A percentile compares a stretch with the other conserved stretches of the same genome.
These are phyloP conservation scores for Cytidiella melzeri DNA, from an alignment of 768 basidiomycete genomes.

Conservation along the genomic window DNA sequence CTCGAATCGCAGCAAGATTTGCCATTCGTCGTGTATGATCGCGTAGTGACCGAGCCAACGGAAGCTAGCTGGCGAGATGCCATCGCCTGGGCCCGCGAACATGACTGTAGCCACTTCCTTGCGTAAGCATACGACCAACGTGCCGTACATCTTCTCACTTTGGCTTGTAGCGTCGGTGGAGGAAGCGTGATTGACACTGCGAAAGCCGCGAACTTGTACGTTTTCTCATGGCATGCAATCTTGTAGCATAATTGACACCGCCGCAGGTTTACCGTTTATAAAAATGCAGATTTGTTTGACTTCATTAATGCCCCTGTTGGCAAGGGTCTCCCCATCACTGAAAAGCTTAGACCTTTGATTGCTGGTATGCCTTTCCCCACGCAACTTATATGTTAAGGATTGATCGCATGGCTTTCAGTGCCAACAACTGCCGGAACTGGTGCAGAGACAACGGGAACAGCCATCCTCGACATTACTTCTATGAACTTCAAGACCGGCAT, in stretches of 20 bases:
- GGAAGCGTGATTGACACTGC: conserved; percentile 95
- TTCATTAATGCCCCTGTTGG: conserved; percentile 97
- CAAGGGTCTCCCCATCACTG: conserved; percentile 78
- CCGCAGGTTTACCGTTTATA: conserved; percentile 79
- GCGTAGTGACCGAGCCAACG: conserved; percentile 85
- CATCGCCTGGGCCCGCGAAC: conserved; percentile 78
- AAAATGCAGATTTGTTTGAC: conserved; percentile 88
- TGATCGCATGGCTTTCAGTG: conserved; percentile 30
- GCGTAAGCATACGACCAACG: conserved; percentile 48
- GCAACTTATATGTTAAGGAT: not conserved
- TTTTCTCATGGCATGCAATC: not conserved
- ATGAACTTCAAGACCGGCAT: conserved; percentile 96
- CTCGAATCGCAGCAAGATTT: conserved; percentile 75
- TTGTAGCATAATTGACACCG: conserved; percentile 10
- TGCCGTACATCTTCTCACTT: conserved; percentile 4
- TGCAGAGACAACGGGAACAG: conserved; percentile 91
- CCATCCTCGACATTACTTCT: conserved; percentile 90
- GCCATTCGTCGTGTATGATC: conserved; percentile 75
- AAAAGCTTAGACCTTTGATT: conserved; percentile 76
- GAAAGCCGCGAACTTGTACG: conserved; percentile 87
- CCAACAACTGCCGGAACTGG: conserved; percentile 84
- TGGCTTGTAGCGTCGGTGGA: conserved; percentile 67
- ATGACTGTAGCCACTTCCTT: conserved; percentile 90
- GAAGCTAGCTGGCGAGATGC: conserved; percentile 86
- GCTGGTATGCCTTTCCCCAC: conserved; percentile 42